A percentile compares a stretch with the other conserved stretches of the same genome.
These are phyloP conservation scores for Exophiala lecanii-corni DNA, from an alignment of 2,329 filamentous ascomycete genomes.

Conservation along the genomic window DNA sequence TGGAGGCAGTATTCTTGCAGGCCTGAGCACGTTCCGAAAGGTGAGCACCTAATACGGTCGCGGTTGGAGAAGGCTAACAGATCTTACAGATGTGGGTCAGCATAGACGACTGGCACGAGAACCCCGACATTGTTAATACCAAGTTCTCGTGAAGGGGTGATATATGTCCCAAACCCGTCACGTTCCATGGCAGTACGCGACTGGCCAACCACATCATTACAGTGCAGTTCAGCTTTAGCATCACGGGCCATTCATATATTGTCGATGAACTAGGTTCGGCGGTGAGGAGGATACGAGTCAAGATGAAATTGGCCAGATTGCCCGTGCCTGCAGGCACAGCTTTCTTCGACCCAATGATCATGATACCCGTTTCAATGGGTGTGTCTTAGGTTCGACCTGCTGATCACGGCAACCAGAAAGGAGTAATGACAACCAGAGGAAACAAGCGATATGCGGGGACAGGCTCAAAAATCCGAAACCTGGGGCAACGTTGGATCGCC, in stretches of 20 bases:
- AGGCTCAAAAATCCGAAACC: too few relatives aligned
- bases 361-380: too few relatives aligned
- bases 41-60: conserved; percentile 46
- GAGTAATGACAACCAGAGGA: too few relatives aligned
- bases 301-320: too few relatives aligned
- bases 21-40: conserved; percentile 97
- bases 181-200: not conserved
- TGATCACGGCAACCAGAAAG: too few relatives aligned
- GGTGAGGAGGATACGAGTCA: conserved; percentile 4
- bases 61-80: conserved; percentile 5
- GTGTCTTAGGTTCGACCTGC: not conserved
- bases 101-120: conserved; percentile 99
- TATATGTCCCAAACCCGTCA: too few relatives aligned
- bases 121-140: conserved; percentile 96
- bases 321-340: too few relatives aligned
- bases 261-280: not conserved
- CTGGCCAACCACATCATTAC: not conserved
- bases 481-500: too few relatives aligned
- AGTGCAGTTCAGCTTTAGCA: too few relatives aligned
- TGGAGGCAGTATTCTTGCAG: conserved; percentile 92
- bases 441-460: too few relatives aligned
- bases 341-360: too few relatives aligned
- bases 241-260: too few relatives aligned
- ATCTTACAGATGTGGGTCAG: conserved; percentile 93
- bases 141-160: conserved; percentile 79